phyloP scores from a whole-genome alignment of 352 stramenopile genomes.

The Globisporangium lucens region DNA sequence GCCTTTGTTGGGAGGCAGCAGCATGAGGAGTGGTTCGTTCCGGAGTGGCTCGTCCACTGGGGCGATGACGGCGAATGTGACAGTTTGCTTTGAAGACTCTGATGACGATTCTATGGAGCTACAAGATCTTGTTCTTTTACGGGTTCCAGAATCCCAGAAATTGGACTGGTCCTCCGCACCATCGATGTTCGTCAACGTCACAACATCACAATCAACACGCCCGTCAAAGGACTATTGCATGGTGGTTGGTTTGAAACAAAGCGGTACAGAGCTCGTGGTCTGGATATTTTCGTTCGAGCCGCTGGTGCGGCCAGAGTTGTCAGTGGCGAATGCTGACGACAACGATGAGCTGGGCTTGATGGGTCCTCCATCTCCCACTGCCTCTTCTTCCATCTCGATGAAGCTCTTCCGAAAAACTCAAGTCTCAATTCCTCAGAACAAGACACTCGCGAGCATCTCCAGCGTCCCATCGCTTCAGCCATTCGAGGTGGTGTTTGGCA shows the following conservation, averaged over 20 bases:
- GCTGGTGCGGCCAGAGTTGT: background rate
- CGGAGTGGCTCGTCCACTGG: background rate
- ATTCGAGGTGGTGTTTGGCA: conserved; percentile 48
- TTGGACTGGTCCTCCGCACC: conserved; percentile 44
- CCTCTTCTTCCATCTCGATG: conserved; percentile 8
- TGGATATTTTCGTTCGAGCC: conserved; percentile 59
- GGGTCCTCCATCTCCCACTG: background rate
- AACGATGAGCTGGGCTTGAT: conserved; percentile 11
- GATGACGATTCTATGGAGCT: conserved; percentile 25
- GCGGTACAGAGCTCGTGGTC: conserved; percentile 34
- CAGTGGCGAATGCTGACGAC: background rate
- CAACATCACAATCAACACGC: conserved; percentile 16
- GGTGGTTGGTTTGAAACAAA: conserved; percentile 43
- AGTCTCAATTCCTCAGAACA: conserved; percentile 26
- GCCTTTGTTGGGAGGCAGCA: conserved; percentile 4
- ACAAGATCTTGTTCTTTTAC: conserved; percentile 29
- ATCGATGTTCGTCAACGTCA: conserved; percentile 26
- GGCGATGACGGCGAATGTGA: conserved; percentile 1
- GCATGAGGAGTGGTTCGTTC: background rate
- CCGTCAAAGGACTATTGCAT: conserved; percentile 61
- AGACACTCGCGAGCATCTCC: conserved; percentile 34
- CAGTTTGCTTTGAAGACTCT: conserved; percentile 18
- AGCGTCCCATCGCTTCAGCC: conserved; percentile 40
- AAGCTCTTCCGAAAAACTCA: conserved; percentile 41
- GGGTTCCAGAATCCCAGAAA: conserved; percentile 49